Evolutionary conservation across 139 green algal genomes (phyloP).

Genomic region (Closterium sp.): DNA sequence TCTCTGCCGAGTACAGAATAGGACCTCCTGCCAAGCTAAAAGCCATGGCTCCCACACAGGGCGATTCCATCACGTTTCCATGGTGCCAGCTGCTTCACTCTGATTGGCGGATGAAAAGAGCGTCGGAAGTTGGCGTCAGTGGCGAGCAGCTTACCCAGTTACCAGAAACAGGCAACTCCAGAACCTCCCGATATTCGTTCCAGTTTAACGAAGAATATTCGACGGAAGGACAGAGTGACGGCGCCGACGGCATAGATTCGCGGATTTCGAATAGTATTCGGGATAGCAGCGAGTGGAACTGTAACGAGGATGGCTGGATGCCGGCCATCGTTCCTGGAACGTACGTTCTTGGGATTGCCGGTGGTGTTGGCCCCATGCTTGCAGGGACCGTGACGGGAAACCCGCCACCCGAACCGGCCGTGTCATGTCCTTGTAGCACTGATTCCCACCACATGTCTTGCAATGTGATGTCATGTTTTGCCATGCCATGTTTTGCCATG

Average conservation of each 20-base stretch:
- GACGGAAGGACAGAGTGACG: not conserved
- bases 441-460: too few species aligned
- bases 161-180: not conserved
- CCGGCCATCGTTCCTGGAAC: not conserved
- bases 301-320: not conserved
- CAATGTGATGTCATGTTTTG: too few species aligned
- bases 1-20: too few species aligned
- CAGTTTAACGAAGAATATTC: not conserved
- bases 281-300: not conserved
- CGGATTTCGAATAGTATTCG: too few species aligned
- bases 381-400: not conserved
- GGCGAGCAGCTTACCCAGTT: not conserved
- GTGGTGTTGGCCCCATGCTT: not conserved
- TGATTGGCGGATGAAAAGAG: not conserved
- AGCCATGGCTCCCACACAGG: not conserved
- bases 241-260: too few species aligned
- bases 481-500: too few species aligned
- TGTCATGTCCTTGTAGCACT: not conserved
- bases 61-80: not conserved
- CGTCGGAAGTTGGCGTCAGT: not conserved
- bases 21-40: not conserved
- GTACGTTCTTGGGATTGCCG: not conserved
- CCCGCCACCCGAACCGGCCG: not conserved
- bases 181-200: not conserved
- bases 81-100: not conserved